Evolutionary conservation across 2,329 filamentous ascomycete genomes (phyloP), one percentile per base, ranked within the genome.

Genomic region (Byssoonygena ceratinophila): DNA sequence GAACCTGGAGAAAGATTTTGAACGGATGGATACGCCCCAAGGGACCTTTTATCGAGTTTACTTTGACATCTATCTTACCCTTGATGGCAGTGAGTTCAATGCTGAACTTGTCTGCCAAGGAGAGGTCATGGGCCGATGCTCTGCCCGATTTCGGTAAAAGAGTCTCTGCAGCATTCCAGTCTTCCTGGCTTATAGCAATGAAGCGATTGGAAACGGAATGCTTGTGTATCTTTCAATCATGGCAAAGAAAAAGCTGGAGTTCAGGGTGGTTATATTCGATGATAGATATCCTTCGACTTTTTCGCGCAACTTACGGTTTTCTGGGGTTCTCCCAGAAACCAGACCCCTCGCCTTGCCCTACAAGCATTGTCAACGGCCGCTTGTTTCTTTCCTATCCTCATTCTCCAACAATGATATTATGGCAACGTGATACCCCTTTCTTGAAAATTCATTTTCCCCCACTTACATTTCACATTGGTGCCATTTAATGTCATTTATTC

Each of bases 1-100:
- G 78, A 97, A 97, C 68, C 83, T 98, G 11, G 92, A 98, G 71
- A 97, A 96, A 73, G 92, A 98, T 69, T 98, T 98, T 64, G 92
- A 98, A 73, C 83, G 92, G 66, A 97, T 97, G 92, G 92, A 97
- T 68, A 97, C 92, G 1, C 90, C 92, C 4, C 91, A 98, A 69
- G 92, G 92, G 57, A 94, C 87, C 2, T 95, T 95, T 70, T 95
- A 95, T 76, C 83, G 88, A 58, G 77, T 80, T 43, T 80, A 80
- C 67, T 80, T 80, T 60, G 77, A 80, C 59, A 80, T 80, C 54
- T 94, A 94, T 70, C 81, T 98, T 59, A 97, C 92, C 0, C 83
- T 98, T 14, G 92, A 98, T 64, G 92, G 92, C 20, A 94, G 87
- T 49, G 92, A 98, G 69, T 97, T 98, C 76, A 97, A 92, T 62